These are phyloP conservation scores for Lactarius deliciosus DNA, from an alignment of 768 basidiomycete species.

Conservation along the genomic window DNA sequence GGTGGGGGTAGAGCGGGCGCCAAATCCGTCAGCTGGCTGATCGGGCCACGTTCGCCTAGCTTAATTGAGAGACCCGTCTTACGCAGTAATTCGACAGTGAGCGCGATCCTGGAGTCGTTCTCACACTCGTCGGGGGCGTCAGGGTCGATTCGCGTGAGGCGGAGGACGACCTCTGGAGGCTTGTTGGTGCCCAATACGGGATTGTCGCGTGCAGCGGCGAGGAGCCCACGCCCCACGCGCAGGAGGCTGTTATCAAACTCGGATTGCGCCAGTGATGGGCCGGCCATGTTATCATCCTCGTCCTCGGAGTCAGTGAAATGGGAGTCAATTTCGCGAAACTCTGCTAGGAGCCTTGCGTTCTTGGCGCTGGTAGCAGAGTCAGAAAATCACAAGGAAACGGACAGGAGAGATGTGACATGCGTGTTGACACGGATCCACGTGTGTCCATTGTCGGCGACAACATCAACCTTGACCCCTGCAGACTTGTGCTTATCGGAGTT, in stretches of 20 bases:
- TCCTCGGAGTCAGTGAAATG: conserved; percentile 65
- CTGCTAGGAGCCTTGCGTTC: conserved; percentile 70
- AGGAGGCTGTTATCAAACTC: conserved; percentile 74
- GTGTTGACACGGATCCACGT: conserved; percentile 87
- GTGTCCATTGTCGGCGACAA: conserved; percentile 72
- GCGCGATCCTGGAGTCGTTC: conserved; percentile 55
- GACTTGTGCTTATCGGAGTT: conserved; percentile 23
- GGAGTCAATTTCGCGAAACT: conserved; percentile 84
- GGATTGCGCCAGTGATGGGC: conserved; percentile 46
- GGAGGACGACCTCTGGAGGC: conserved; percentile 53
- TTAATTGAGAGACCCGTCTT: conserved; percentile 66
- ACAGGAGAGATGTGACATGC: conserved; percentile 46
- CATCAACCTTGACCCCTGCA: conserved; percentile 66
- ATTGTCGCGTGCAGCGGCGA: conserved; percentile 62
- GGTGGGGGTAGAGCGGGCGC: conserved; percentile 15
- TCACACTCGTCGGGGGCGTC: conserved; percentile 35
- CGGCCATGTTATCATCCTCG: conserved; percentile 31
- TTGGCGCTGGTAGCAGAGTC: conserved; percentile 53
- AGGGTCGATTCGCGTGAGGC: conserved; percentile 69
- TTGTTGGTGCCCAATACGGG: conserved; percentile 42
- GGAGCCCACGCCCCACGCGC: conserved; percentile 64
- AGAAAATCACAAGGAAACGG: conserved; percentile 15
- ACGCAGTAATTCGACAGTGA: conserved; percentile 55
- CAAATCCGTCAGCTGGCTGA: conserved; percentile 27
- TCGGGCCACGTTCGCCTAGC: conserved; percentile 54